Evolutionary conservation across 352 stramenopile genomes (phyloP).

Genomic region (Globisporangium cylindrosporum): DNA sequence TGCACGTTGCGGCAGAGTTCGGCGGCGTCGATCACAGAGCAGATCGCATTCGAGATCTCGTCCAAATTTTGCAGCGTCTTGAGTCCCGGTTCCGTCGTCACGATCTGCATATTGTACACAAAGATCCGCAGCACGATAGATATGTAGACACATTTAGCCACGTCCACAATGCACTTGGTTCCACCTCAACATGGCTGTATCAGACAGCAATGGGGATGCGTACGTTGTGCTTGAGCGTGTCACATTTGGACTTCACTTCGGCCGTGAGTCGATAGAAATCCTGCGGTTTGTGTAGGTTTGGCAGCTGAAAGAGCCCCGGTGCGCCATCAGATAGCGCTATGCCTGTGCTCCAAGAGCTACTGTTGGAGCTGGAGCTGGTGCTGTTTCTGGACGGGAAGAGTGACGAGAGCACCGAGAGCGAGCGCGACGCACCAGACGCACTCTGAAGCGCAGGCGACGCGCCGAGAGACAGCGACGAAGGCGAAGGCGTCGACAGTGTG

Average conservation of each 20-base stretch:
- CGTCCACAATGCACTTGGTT: neutral
- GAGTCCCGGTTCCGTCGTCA: conserved; percentile 48
- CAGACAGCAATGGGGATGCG: neutral
- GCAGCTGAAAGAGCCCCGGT: conserved; percentile 71
- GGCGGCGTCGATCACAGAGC: conserved; percentile 94
- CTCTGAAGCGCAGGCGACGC: neutral
- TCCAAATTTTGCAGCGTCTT: conserved; percentile 85
- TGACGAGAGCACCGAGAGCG: conserved; percentile 18
- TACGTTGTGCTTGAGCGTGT: conserved; percentile 59
- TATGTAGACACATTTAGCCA: neutral
- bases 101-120: conserved; percentile 31
- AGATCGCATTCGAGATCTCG: conserved; percentile 94
- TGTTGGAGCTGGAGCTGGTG: neutral
- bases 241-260: conserved; percentile 54
- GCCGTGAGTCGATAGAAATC: conserved; percentile 64
- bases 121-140: neutral
- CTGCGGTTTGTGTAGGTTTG: conserved; percentile 45
- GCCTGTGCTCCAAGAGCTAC: neutral
- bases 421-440: neutral
- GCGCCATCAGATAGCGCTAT: conserved; percentile 1
- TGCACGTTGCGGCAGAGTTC: conserved; percentile 95
- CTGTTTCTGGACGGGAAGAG: conserved; percentile 10
- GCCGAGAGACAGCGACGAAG: neutral
- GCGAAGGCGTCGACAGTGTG: neutral
- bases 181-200: neutral